phyloP scores from a whole-genome alignment of 1,139 yeast genomes.

The Ogataea hybrid region DNA sequence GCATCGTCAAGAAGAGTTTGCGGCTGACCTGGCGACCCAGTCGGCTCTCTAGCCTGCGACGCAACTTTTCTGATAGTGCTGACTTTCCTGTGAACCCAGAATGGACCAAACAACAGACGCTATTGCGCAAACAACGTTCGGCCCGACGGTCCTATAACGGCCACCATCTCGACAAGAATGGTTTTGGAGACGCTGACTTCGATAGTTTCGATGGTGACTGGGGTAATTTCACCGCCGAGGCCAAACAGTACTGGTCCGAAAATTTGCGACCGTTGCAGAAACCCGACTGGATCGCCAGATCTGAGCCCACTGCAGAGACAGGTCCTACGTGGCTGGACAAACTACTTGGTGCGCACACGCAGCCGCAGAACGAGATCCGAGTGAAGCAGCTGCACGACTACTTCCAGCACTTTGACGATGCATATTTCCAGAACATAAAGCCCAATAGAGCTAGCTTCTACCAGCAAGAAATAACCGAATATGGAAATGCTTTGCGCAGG shows the following conservation, averaged over 20 bases:
- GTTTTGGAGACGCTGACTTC: conserved; percentile 2
- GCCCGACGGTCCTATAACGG: neutral
- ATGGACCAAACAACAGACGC: conserved; percentile 12
- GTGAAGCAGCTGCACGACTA: conserved; percentile 1
- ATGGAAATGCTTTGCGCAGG: neutral
- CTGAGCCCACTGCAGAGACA: neutral
- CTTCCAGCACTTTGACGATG: conserved; percentile 1
- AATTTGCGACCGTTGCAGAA: neutral
- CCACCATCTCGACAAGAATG: neutral
- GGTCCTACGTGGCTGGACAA: neutral
- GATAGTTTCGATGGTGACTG: neutral
- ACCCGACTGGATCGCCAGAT: neutral
- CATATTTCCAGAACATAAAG: neutral
- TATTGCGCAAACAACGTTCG: conserved; percentile 1
- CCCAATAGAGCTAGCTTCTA: neutral
- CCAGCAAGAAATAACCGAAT: neutral
- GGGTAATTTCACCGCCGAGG: neutral
- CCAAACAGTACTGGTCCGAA: conserved; percentile 6
- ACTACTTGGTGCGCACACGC: neutral
- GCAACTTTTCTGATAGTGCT: neutral
- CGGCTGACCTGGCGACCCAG: conserved; percentile 3
- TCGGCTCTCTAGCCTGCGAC: neutral
- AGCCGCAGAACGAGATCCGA: neutral
- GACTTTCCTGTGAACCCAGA: conserved; percentile 10
- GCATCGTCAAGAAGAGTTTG: conserved; percentile 1